A percentile compares a stretch with the other conserved stretches of the same genome.
Evolutionary conservation across 345 rosid species (phyloP).

Genomic region (Fremontodendron californicum): DNA sequence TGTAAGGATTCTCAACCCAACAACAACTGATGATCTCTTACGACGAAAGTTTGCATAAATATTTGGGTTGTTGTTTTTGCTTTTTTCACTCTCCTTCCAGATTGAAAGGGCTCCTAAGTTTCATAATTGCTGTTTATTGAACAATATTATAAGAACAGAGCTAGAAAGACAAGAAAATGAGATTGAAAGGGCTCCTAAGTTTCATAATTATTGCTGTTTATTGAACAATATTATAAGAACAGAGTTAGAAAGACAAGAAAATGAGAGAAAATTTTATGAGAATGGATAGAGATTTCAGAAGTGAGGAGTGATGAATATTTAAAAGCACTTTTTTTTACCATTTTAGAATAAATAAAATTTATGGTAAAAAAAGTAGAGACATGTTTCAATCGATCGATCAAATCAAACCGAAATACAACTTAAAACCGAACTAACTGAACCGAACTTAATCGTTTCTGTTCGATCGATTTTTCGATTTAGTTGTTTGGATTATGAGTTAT

Average conservation of each 20-base stretch:
- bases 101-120: no score
- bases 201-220: constrained; percentile 14
- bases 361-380: not conserved
- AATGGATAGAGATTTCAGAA: no score
- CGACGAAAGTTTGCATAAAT: not conserved
- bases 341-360: not conserved
- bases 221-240: not conserved
- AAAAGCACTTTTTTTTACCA: not conserved
- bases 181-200: constrained; percentile 12
- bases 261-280: no score
- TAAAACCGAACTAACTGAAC: no score
- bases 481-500: no score
- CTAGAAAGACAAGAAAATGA: no score
- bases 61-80: not conserved
- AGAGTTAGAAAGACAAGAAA: not conserved
- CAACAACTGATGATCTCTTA: constrained; percentile 22
- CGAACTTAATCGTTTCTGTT: no score
- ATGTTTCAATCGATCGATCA: no score
- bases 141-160: no score
- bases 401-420: no score
- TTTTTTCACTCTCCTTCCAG: not conserved
- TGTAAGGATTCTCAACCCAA: constrained; percentile 56
- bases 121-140: no score
- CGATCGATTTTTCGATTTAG: no score
- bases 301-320: constrained; percentile 16